A percentile compares a stretch with the other conserved stretches of the same genome.
Evolutionary conservation across 257 asterid genomes (phyloP).

Genomic region (Leptodermis oblonga): DNA sequence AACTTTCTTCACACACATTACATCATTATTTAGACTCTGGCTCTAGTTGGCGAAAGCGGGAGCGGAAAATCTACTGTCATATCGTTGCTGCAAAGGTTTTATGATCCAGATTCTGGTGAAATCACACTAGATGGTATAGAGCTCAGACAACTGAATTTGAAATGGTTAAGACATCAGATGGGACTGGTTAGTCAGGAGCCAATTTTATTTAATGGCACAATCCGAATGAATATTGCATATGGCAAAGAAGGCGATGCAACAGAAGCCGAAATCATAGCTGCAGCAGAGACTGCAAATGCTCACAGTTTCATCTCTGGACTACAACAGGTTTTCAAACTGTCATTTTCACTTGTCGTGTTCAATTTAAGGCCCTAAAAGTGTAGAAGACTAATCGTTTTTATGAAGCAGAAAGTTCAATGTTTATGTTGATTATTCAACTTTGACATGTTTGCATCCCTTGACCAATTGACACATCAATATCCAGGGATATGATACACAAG

Average conservation of each 20-base stretch:
- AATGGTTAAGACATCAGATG: constrained; percentile 23
- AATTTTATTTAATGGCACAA: constrained; percentile 16
- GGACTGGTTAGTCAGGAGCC: constrained; percentile 27
- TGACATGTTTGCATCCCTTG: neutral
- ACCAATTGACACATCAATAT: neutral
- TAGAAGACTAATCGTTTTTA: neutral
- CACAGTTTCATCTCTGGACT: constrained; percentile 20
- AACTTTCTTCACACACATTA: neutral
- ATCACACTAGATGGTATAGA: constrained; percentile 22
- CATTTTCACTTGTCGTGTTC: neutral
- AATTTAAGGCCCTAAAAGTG: too few species aligned
- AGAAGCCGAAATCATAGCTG: constrained; percentile 20
- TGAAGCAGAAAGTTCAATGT: neutral
- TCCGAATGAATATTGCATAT: constrained; percentile 21
- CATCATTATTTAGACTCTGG: constrained; percentile 20
- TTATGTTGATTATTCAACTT: too few species aligned
- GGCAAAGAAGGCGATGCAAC: constrained; percentile 23
- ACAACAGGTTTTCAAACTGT: constrained; percentile 7
- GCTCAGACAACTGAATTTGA: constrained; percentile 11
- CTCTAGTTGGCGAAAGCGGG: constrained; percentile 44
- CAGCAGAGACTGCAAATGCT: constrained; percentile 26
- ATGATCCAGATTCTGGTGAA: constrained; percentile 19
- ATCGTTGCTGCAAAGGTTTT: constrained; percentile 26
- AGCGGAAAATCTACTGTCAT: constrained; percentile 40
- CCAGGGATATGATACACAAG: constrained; percentile 22